Evolutionary conservation across 345 rosid species (phyloP).

Genomic region (Salix dunnii): DNA sequence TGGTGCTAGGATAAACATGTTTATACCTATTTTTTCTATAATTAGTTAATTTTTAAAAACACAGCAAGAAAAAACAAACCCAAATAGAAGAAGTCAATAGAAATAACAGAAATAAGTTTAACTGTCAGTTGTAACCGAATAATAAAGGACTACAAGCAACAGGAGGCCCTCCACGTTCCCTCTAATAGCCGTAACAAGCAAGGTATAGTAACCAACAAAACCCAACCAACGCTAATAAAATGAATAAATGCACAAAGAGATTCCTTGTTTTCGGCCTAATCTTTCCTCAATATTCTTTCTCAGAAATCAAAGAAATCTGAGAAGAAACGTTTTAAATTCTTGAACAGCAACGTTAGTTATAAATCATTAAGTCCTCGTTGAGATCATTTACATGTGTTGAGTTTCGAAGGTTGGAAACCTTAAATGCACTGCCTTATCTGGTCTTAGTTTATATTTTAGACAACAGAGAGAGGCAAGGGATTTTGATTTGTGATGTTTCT

Average conservation of each 20-base stretch:
- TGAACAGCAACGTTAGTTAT: neutral
- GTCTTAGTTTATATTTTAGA: too few relatives aligned
- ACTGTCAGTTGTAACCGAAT: too few relatives aligned
- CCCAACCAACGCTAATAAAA: neutral
- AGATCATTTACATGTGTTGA: neutral
- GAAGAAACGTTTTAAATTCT: too few relatives aligned
- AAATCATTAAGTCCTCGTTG: neutral
- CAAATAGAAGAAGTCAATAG: too few relatives aligned
- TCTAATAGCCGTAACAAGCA: neutral
- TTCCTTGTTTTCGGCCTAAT: neutral
- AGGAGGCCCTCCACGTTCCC: neutral
- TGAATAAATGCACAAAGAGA: neutral
- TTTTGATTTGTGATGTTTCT: neutral
- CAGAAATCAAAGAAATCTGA: too few relatives aligned
- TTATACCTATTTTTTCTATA: too few relatives aligned
- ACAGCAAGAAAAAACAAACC: too few relatives aligned
- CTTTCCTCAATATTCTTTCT: neutral
- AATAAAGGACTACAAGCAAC: too few relatives aligned
- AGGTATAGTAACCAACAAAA: neutral
- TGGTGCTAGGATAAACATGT: too few relatives aligned
- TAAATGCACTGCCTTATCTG: neutral
- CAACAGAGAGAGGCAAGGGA: neutral
- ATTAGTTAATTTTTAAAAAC: too few relatives aligned
- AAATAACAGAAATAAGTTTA: too few relatives aligned
- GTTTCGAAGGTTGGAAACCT: neutral